These are phyloP conservation scores for Gossypium lobatum DNA, from an alignment of 441 rosid genomes.

Conservation along the genomic window DNA sequence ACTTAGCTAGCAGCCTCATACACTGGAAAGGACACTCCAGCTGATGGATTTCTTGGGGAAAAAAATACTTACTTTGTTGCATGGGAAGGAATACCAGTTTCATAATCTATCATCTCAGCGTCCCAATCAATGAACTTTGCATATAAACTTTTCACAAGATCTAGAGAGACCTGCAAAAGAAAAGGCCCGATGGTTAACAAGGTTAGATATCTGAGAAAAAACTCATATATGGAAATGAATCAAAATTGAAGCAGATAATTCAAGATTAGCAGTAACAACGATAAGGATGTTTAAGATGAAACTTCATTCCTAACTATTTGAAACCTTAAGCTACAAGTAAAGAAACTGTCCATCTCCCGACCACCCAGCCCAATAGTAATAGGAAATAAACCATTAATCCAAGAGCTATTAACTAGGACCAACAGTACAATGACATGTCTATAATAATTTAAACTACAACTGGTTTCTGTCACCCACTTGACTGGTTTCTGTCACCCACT, in stretches of 20 bases:
- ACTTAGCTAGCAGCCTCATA: neutral
- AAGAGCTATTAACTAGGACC: neutral
- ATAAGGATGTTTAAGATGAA: neutral
- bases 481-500: conserved; percentile 2
- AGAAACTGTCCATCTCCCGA: neutral
- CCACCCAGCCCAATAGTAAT: neutral
- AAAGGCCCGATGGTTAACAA: conserved; percentile 7
- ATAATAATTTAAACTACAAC: neutral
- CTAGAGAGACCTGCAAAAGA: conserved; percentile 86
- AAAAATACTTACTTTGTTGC: conserved; percentile 75
- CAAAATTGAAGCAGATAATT: neutral
- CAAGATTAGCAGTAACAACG: neutral
- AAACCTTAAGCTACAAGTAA: neutral
- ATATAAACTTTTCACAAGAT: conserved; percentile 89
- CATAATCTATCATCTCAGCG: conserved; percentile 82
- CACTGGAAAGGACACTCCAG: conserved; percentile 3
- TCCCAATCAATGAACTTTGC: conserved; percentile 96
- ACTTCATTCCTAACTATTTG: neutral
- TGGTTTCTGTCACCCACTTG: too few species aligned
- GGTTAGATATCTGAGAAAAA: neutral
- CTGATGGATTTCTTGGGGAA: conserved; percentile 13
- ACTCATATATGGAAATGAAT: neutral
- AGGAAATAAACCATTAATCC: neutral
- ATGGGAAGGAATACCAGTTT: conserved; percentile 73
- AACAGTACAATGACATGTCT: neutral